Conservation (phyloP, 495 filamentous ascomycete species). For the Daldinia vernicosa region DNA sequence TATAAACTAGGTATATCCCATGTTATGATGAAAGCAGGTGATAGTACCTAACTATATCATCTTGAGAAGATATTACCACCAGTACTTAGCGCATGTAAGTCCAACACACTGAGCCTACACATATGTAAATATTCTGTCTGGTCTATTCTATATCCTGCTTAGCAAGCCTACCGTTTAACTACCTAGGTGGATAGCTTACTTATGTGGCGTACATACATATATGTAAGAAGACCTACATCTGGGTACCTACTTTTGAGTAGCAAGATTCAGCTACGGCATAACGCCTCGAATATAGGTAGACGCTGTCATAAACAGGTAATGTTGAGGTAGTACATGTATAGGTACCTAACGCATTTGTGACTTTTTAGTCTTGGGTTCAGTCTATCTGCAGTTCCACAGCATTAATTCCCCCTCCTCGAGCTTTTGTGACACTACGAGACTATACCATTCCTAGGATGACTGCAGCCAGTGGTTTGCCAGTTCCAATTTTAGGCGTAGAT, state of each 20-base stretch:
- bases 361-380: neutral
- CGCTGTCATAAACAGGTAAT: too few relatives aligned
- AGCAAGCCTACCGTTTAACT: neutral
- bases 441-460: too few relatives aligned
- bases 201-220: neutral
- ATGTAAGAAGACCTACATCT: neutral
- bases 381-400: conserved; percentile 15
- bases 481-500: too few relatives aligned
- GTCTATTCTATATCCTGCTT: neutral
- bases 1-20: too few relatives aligned
- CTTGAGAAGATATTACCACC: neutral
- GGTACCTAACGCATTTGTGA: too few relatives aligned
- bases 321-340: too few relatives aligned
- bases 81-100: neutral
- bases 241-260: neutral
- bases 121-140: too few relatives aligned
- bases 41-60: too few relatives aligned
- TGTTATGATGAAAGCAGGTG: too few relatives aligned
- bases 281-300: too few relatives aligned
- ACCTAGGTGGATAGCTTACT: neutral
- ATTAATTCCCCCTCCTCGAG: conserved; percentile 28
- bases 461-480: too few relatives aligned
- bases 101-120: neutral
- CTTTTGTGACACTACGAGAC: conserved; percentile 9
- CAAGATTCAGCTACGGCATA: neutral